Conservation (phyloP, 2,329 filamentous ascomycete genomes). For the Triangularia verruculosa region DNA sequence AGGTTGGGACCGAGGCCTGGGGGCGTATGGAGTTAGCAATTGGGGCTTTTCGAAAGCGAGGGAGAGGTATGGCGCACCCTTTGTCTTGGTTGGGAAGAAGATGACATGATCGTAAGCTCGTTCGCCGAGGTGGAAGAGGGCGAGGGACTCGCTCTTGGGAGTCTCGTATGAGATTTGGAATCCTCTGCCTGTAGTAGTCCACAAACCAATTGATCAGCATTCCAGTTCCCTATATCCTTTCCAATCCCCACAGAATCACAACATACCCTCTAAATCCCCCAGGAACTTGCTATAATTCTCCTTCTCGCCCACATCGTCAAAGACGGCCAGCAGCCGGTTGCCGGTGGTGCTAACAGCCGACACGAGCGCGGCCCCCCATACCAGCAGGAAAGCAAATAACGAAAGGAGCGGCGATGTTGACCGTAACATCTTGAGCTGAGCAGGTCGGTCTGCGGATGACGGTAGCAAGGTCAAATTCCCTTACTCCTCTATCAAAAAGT, state of each 20-base stretch:
- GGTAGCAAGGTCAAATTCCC: slow-evolving; percentile 8
- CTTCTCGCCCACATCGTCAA: slow-evolving; percentile 81
- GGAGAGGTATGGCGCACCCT: slow-evolving; percentile 56
- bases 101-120: slow-evolving; percentile 87
- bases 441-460: slow-evolving; percentile 2
- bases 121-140: slow-evolving; percentile 82
- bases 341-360: slow-evolving; percentile 78
- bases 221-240: background rate
- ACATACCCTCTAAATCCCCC: slow-evolving; percentile 65
- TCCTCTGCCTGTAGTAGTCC: slow-evolving; percentile 64
- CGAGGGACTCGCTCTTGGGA: slow-evolving; percentile 73
- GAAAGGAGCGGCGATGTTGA: slow-evolving; percentile 57
- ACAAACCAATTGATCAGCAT: slow-evolving; percentile 26
- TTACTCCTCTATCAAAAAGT: slow-evolving; percentile 24
- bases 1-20: slow-evolving; percentile 82
- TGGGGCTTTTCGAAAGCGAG: background rate
- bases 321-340: slow-evolving; percentile 75
- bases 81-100: slow-evolving; percentile 83
- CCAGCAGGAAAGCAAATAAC: slow-evolving; percentile 63
- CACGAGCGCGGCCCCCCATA: slow-evolving; percentile 48
- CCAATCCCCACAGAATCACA: background rate
- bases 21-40: background rate
- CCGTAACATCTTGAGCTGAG: slow-evolving; percentile 68
- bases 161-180: slow-evolving; percentile 79
- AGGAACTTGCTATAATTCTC: slow-evolving; percentile 79